These are phyloP conservation scores for Aureobasidium sp. DNA, from an alignment of 2,329 filamentous ascomycete species.

Conservation along the genomic window DNA sequence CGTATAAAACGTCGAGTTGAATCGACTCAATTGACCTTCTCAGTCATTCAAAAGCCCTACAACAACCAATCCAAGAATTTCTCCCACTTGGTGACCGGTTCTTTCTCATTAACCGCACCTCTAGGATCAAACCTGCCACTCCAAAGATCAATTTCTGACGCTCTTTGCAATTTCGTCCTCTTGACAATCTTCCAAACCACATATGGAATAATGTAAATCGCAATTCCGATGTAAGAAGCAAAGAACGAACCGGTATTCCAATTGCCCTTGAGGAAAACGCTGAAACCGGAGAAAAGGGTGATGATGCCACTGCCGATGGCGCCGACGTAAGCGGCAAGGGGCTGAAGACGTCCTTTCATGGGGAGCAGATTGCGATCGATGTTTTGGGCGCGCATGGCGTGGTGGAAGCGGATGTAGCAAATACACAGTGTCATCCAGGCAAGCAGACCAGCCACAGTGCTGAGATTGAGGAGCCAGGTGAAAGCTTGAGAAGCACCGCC, in stretches of 20 bases:
- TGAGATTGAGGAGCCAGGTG: constrained; percentile 21
- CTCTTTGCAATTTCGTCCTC: constrained; percentile 29
- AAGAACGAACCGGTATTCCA: constrained; percentile 30
- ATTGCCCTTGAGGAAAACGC: constrained; percentile 34
- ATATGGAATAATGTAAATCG: constrained; percentile 32
- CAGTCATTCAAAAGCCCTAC: not conserved
- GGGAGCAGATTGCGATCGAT: constrained; percentile 30
- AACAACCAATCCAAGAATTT: constrained; percentile 16
- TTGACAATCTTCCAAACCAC: constrained; percentile 36
- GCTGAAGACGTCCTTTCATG: constrained; percentile 35
- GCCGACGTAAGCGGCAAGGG: constrained; percentile 20
- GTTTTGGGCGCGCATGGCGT: constrained; percentile 35
- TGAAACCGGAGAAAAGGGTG: constrained; percentile 25
- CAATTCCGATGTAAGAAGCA: constrained; percentile 36
- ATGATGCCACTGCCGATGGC: constrained; percentile 22
- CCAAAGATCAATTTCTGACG: constrained; percentile 24
- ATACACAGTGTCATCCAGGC: constrained; percentile 29
- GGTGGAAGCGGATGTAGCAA: constrained; percentile 41
- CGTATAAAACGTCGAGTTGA: no score
- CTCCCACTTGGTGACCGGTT: constrained; percentile 9
- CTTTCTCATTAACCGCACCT: not conserved
- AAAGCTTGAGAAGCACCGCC: constrained; percentile 23
- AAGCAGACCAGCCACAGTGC: constrained; percentile 21
- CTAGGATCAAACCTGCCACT: constrained; percentile 19
- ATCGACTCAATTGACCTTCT: no score